Percentiles rank a stretch among this genome's conserved stretches.
Conservation (phyloP, 2,329 filamentous ascomycete genomes). For the Diaporthe nobilis region DNA sequence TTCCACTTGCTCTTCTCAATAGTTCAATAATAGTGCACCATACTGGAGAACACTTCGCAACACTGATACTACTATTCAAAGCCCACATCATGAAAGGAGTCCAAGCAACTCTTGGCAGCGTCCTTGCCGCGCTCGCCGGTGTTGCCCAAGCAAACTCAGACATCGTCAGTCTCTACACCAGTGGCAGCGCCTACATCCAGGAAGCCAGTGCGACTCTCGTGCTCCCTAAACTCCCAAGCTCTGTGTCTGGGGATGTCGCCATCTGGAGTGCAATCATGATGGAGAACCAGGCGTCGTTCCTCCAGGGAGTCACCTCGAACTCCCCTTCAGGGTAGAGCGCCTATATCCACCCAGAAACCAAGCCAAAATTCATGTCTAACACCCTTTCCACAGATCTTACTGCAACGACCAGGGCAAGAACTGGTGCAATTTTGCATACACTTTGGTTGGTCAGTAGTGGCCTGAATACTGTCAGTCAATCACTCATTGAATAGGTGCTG, state of each 20-base stretch:
- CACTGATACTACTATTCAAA: neutral
- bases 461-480: too few relatives aligned
- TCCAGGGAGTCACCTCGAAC: slow-evolving; percentile 3
- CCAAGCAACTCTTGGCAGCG: neutral
- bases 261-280: slow-evolving; percentile 16
- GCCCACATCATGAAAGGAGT: slow-evolving; percentile 3
- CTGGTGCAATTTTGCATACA: slow-evolving; percentile 21
- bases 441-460: slow-evolving; percentile 1
- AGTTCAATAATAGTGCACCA: neutral
- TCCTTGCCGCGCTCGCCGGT: neutral
- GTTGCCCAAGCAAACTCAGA: slow-evolving; percentile 12
- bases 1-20: neutral
- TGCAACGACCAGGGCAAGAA: neutral
- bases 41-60: neutral
- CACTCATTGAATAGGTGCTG: neutral
- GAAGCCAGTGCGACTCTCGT: slow-evolving; percentile 6
- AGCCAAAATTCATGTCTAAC: neutral
- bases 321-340: neutral
- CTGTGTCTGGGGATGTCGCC: slow-evolving; percentile 18
- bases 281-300: slow-evolving; percentile 8
- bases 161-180: slow-evolving; percentile 18
- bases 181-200: slow-evolving; percentile 5
- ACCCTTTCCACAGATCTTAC: neutral
- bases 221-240: neutral
- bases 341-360: rapidly evolving